A percentile compares a stretch with the other conserved stretches of the same genome.
These are phyloP conservation scores for Solanum megistacrolobum DNA, from an alignment of 257 asterid genomes.

Conservation along the genomic window DNA sequence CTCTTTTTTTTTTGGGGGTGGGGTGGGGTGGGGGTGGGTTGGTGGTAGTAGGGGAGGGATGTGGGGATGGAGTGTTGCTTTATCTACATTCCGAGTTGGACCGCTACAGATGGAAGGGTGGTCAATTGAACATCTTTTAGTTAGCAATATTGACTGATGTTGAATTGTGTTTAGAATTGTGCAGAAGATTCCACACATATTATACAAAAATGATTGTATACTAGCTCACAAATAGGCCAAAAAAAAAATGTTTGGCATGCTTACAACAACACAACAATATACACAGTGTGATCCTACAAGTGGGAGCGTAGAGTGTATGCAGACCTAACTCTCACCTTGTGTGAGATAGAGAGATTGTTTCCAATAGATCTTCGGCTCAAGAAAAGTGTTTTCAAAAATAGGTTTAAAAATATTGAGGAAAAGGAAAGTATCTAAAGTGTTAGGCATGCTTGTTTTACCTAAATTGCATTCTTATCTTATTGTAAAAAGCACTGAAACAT, in stretches of 20 bases:
- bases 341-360: not conserved
- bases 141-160: not conserved
- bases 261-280: not conserved
- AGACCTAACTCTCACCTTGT: not conserved
- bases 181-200: not conserved
- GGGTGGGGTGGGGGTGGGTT: not conserved
- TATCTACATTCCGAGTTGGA: not conserved
- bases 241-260: not conserved
- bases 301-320: not conserved
- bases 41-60: not conserved
- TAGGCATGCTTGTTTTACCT: not conserved
- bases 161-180: not conserved
- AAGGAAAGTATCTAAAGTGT: not conserved
- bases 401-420: not conserved
- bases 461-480: not conserved
- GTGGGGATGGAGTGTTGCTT: not conserved
- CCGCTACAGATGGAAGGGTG: not conserved
- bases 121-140: not conserved
- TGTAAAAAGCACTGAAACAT: not conserved
- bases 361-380: not conserved
- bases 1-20: not conserved
- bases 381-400: not conserved
- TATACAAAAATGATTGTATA: not conserved
- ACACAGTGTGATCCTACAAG: not conserved
- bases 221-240: not conserved